A percentile compares a stretch with the other conserved stretches of the same genome.
Conservation (phyloP, 2,329 filamentous ascomycete species). For the Thelonectria rubi region DNA sequence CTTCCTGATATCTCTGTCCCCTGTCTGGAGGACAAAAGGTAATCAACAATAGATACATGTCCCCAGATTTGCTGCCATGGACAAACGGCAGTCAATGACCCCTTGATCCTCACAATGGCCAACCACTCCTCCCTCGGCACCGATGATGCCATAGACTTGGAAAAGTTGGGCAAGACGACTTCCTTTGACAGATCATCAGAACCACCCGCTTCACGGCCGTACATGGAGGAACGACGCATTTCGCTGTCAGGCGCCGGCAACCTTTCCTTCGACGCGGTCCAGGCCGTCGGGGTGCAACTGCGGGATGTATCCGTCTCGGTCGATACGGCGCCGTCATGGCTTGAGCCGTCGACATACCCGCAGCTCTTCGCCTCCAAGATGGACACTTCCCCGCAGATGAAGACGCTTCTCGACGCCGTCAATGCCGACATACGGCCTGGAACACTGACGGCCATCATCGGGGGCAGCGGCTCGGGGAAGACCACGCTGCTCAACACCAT, state of each 20-base stretch:
- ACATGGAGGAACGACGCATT: conserved; percentile 33
- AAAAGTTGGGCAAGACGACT: conserved; percentile 46
- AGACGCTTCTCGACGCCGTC: conserved; percentile 69
- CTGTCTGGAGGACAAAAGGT: not conserved
- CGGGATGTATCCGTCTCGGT: conserved; percentile 65
- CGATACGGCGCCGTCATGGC: conserved; percentile 64
- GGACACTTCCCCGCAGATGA: conserved; percentile 51
- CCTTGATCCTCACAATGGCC: conserved; percentile 2
- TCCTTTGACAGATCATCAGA: conserved; percentile 47
- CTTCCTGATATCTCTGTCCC: not conserved
- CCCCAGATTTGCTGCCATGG: not conserved
- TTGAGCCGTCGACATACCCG: conserved; percentile 58
- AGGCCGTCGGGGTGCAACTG: conserved; percentile 63
- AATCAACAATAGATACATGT: not conserved
- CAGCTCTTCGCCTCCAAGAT: conserved; percentile 51
- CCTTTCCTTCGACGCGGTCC: conserved; percentile 61
- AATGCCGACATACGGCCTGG: conserved; percentile 71
- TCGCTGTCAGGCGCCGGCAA: conserved; percentile 48
- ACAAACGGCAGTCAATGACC: not conserved
- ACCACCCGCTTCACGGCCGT: conserved; percentile 23
- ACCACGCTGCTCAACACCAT: conserved; percentile 76
- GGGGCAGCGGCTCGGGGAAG: conserved; percentile 78
- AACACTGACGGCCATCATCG: conserved; percentile 78
- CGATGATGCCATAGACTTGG: conserved; percentile 36
- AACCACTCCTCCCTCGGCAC: not conserved